Evolutionary conservation across 371 early-diverging fungal genomes (phyloP), one percentile per base, ranked within the genome.

Genomic region (Fennellomyces sp.): DNA sequence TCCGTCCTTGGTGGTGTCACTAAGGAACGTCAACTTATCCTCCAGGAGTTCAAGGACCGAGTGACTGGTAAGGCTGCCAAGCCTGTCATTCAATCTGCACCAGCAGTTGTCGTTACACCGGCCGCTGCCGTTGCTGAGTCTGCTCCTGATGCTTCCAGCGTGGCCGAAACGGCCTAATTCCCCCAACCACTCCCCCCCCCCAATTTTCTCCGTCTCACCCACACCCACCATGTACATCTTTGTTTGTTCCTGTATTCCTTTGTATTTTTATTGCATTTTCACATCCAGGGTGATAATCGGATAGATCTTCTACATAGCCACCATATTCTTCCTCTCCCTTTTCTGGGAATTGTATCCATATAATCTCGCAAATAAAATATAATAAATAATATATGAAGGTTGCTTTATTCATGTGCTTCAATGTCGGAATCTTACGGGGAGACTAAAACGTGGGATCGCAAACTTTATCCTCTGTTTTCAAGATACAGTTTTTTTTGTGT

Each of bases 1-100:
- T 81, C 92, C 13, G 85, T 97, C 0, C 61, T 88, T 47, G 82
- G 82, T 28, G 78, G 78, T 49, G 80, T 75, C 7, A 63, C 71
- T 5, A 56, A 72, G 25, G 85, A 87, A 54, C 76, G 81, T 35
- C 58, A 48, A 23, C 50, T 84, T 60, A 58, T 87, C 61, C 80
- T 78, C 77, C 64, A 69, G 30, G 87, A 87, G 63, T 49, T 83
- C 57, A 80, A 80, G 59, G 55, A 54, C 2, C 39, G 55, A 8
- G 5, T 21, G 15, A 3, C 28, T 13, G 55, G 55, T 38, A 54
- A 39, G n/a, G 27, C n/a, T 28, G 31, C 11, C 17, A 6, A 19
- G 19, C 26, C 27, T 15, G 45, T 45, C 23, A 52, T 52, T 54
- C 19, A 31, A 17, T 7, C 55, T 28, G 15, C 45, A 1, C n/a